Conservation (phyloP, 2,329 filamentous ascomycete species). For the Aspergillus sp. region DNA sequence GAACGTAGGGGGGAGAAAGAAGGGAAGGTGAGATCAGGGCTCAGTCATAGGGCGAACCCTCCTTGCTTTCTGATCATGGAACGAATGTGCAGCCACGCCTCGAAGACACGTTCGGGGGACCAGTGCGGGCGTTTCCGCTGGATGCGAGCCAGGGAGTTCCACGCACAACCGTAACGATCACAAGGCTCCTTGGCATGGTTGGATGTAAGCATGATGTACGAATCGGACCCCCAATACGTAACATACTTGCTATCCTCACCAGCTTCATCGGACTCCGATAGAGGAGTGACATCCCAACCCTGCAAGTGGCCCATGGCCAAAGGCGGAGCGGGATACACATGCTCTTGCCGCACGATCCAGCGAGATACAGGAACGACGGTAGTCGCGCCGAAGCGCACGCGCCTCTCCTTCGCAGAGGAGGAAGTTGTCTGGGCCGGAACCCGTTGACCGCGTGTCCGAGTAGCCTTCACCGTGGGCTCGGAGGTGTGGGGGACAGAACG, state of each 20-base stretch:
- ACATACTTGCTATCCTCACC: conserved; percentile 10
- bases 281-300: conserved; percentile 13
- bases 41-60: conserved; percentile 4
- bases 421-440: background rate
- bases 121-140: conserved; percentile 1
- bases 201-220: conserved; percentile 11
- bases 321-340: conserved; percentile 13
- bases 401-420: background rate
- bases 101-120: background rate
- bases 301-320: conserved; percentile 11
- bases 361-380: conserved; percentile 21
- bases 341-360: conserved; percentile 24
- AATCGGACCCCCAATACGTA: conserved; percentile 13
- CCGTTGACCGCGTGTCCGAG: conserved; percentile 8
- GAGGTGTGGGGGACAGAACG: background rate
- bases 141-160: conserved; percentile 6
- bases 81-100: conserved; percentile 1
- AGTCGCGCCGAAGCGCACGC: conserved; percentile 23
- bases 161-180: conserved; percentile 4
- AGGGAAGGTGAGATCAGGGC: background rate
- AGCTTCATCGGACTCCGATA: conserved; percentile 11
- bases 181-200: conserved; percentile 6
- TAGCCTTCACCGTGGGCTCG: conserved; percentile 1
- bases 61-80: background rate
- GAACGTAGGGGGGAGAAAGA: conserved; percentile 1